A percentile compares a stretch with the other conserved stretches of the same genome.
Conservation (phyloP, 208 protist species). For the Tetramitus jugosus region DNA sequence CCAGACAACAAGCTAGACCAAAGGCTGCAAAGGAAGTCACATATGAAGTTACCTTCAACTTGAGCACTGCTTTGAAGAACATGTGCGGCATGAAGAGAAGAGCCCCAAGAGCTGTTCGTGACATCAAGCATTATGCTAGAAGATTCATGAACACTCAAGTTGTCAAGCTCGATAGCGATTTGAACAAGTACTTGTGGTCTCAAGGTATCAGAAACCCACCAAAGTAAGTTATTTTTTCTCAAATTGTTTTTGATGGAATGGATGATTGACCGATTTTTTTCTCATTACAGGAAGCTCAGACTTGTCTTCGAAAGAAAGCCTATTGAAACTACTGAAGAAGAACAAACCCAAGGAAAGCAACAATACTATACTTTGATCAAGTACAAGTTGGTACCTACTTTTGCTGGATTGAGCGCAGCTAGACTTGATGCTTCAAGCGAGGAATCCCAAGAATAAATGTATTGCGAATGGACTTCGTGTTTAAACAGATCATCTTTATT, state of each 20-base stretch:
- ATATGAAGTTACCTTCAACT: background rate
- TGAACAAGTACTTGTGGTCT: slow-evolving; percentile 15
- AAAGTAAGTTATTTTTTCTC: background rate
- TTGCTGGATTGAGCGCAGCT: background rate
- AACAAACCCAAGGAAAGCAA: background rate
- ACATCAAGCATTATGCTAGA: background rate
- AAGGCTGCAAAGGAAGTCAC: background rate
- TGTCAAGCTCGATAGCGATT: background rate
- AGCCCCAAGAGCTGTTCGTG: background rate
- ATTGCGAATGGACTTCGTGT: too few relatives aligned
- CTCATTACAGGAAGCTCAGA: slow-evolving; percentile 7
- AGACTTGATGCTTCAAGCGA: background rate
- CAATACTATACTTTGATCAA: background rate
- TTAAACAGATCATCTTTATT: too few relatives aligned
- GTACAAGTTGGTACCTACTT: background rate
- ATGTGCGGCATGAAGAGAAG: background rate
- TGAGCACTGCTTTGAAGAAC: background rate
- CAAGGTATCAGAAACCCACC: slow-evolving; percentile 18
- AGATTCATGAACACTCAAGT: background rate
- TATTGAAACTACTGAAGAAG: background rate
- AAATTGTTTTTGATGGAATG: too few relatives aligned
- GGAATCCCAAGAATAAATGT: too few relatives aligned
- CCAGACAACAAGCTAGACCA: background rate
- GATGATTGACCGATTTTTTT: background rate
- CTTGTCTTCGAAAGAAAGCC: background rate